These are phyloP conservation scores for Przewalskia tangutica DNA, from an alignment of 257 asterid species.

Conservation along the genomic window DNA sequence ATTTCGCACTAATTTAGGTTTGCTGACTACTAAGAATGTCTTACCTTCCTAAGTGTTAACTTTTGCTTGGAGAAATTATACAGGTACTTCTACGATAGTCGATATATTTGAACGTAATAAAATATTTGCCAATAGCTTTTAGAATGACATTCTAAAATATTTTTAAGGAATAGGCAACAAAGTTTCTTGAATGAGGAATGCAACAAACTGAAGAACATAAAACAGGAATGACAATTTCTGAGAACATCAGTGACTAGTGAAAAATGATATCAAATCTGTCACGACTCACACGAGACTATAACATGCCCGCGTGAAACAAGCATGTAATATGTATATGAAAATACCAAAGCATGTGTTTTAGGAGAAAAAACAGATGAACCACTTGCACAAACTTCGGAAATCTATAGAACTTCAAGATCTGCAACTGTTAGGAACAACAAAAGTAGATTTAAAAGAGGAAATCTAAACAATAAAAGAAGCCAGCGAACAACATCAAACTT, in stretches of 20 bases:
- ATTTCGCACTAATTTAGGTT: neutral
- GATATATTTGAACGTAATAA: neutral
- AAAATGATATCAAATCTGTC: too few species aligned
- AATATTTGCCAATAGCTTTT: neutral
- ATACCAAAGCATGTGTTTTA: neutral
- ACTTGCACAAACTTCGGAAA: neutral
- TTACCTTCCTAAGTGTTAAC: neutral
- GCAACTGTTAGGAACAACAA: neutral
- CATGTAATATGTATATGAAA: too few species aligned
- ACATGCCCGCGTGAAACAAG: neutral
- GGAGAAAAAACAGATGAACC: neutral
- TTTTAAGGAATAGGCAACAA: neutral
- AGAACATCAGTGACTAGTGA: neutral
- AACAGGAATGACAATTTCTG: neutral
- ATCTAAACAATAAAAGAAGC: neutral
- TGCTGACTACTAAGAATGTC: neutral
- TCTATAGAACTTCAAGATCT: neutral
- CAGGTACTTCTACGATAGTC: neutral
- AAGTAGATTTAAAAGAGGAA: neutral
- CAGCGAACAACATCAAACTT: neutral
- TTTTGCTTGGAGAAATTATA: neutral
- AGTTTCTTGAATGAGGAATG: neutral
- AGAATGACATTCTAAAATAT: neutral
- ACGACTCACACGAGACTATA: neutral
- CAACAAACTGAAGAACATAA: neutral